Base-by-base conservation (phyloP, 331 rosid genomes). In the Quercus lobata region DNA sequence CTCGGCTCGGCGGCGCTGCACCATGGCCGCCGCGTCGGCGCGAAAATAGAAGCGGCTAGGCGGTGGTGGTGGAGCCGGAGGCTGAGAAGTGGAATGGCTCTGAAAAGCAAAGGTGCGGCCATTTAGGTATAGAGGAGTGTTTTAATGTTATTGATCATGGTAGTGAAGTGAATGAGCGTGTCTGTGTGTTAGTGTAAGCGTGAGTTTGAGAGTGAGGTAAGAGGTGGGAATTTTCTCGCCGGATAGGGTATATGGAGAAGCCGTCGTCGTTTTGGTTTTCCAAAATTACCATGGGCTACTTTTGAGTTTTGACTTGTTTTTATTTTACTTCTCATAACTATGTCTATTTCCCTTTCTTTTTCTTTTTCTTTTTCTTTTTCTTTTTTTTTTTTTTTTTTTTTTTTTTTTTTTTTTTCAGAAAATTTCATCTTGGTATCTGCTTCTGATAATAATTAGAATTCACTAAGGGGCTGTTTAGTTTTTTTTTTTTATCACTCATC, bases 61-160 rank as follows among this genome's bases (percentile, higher is more conserved):
- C 81, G 83, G 25, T 70, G 85, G 17, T 55, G 76, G 75, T 56
- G 84, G 6, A 91, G 76, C 12, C 86, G 87, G 49, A 72, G 69
- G 69, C 92, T 85, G 74, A 83, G 92, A 35, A 90, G 83, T 16
- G 88, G 83, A 54, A 74, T 73, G 41, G 87, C 83, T 53, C 83
- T 61, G 15, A 84, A 86, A 27, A 87, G 85, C 29, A 82, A 76
- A 57, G 91, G 86, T 73, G 88, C 74, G 25, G 90, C 93, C 97
- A 95, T 60, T 60, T 60, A 27, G 30, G 32, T 9, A 60, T 4
- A 4, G 66, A 2, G 32, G 7, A 60, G 66, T 22, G 4, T 49
- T 2, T 3, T 49, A 12, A 1, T 12, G 10, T 21, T 21, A 25
- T 16, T 19, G 32, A 41, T 35, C 53, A 34, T 41, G 73, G 73